Evolutionary conservation across 192 early-diverging fungal species (phyloP), one percentile per base, ranked within the genome.

Genomic region (Backusella tarrabulga): DNA sequence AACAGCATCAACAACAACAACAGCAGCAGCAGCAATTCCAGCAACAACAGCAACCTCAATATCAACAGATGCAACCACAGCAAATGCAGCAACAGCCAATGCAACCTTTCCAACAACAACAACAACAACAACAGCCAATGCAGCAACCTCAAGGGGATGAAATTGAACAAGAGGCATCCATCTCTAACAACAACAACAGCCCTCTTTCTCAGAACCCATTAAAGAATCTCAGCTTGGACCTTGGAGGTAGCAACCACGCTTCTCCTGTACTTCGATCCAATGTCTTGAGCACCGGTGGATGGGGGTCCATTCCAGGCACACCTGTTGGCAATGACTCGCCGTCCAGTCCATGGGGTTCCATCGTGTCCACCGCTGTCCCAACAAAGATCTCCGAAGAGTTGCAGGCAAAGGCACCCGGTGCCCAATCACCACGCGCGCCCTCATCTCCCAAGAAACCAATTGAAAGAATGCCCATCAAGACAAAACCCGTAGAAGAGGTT

Each of bases 301-400:
- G 71, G 79, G 44, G 70, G 15, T 72, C 75, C 26, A 44, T 40
- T 34, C 63, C 74, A 40, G 66, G 79, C 19, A 80, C 76, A 68
- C 75, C 79, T 63, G 14, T 78, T 21, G 71, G 46, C 14, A 72
- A 67, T 36, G 82, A 80, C 9, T 34, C 67, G 0, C 72, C 79
- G 14, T 73, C 82, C 2, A 74, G 82, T n/a, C 82, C 82, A 68
- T 83, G 82, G 82, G 76, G 79, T 46, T 29, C 72, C 9, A 76
- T 83, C 21, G 76, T 81, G 21, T 34, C 77, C 5, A 73, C 79
- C 14, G 66, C 68, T 21, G 42, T 80, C 32, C 75, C 68, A 14
- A 29, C 15, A 52, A 82, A 74, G 23, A 23, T 79, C 1, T 82
- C 85, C 21, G 80, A 86, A 40, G 84, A 85, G 8, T 68, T 77